Percentiles rank a stretch among this genome's conserved stretches.
phyloP scores from a whole-genome alignment of 768 basidiomycete species.

The Boletus sp. region DNA sequence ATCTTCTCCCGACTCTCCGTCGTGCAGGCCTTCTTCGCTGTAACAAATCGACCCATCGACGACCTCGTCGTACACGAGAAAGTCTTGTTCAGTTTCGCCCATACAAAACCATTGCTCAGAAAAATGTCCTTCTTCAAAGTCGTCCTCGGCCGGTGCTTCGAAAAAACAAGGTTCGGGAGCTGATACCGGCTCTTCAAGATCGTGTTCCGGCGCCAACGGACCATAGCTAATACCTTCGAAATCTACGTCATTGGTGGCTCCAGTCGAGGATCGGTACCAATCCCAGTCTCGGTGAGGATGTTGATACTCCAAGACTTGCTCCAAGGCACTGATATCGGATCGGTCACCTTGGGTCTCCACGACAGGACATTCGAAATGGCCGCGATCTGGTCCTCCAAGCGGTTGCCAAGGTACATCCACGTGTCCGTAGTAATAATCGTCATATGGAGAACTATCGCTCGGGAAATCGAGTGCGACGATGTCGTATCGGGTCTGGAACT shows the following conservation, averaged over 20 bases:
- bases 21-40: not conserved
- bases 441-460: conserved; percentile 10
- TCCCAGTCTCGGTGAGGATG: not conserved
- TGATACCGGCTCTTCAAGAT: not conserved
- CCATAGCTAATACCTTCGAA: not conserved
- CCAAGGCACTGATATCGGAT: not conserved
- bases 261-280: not conserved
- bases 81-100: not conserved
- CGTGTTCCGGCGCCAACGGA: conserved; percentile 4
- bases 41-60: not conserved
- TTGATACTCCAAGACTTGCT: not conserved
- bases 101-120: not conserved
- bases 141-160: not conserved
- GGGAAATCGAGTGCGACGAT: conserved; percentile 7
- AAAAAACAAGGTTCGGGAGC: not conserved
- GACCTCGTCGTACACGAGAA: not conserved
- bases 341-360: not conserved
- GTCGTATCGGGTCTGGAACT: conserved; percentile 12
- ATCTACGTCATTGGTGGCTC: conserved; percentile 2
- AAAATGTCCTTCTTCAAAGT: not conserved
- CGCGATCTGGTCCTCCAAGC: not conserved
- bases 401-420: not conserved
- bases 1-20: not conserved
- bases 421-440: not conserved
- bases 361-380: not conserved